Conservation (phyloP, 163 green algal species). For the Prototheca wickerhamii region DNA sequence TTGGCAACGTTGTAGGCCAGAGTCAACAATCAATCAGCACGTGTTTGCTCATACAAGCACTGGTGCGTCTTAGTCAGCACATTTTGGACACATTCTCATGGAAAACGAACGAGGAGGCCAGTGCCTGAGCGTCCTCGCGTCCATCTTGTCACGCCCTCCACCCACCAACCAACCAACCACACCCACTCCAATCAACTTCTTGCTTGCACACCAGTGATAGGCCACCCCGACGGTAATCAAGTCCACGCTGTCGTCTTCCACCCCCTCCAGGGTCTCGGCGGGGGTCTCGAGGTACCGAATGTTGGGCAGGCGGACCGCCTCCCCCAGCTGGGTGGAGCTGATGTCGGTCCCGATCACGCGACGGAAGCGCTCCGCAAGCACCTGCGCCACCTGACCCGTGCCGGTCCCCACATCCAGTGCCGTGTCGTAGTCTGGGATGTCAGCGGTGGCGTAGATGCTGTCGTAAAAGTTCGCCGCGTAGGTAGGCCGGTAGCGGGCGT, state of each 20-base stretch:
- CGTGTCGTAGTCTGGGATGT: neutral
- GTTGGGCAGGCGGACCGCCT: conserved; percentile 16
- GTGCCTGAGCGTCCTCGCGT: no score
- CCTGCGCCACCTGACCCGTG: conserved; percentile 13
- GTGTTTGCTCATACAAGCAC: no score
- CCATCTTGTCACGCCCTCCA: no score
- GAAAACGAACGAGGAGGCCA: no score
- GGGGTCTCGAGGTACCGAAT: conserved; percentile 19
- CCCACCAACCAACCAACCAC: neutral
- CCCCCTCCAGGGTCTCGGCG: conserved; percentile 17
- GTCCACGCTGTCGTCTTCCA: conserved; percentile 24
- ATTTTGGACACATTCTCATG: no score
- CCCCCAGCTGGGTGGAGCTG: conserved; percentile 24
- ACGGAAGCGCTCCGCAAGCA: conserved; percentile 9
- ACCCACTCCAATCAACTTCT: neutral
- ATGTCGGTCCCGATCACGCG: conserved; percentile 27
- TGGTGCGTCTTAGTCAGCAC: no score
- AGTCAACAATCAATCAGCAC: no score
- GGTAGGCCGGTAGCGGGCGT: conserved; percentile 12
- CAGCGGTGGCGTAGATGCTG: conserved; percentile 7
- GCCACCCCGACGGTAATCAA: conserved; percentile 36
- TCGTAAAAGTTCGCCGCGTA: conserved; percentile 20
- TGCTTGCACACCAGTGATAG: conserved; percentile 46
- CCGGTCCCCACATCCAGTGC: conserved; percentile 26
- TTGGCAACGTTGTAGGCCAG: no score